These are phyloP conservation scores for Hypholoma fasciculare DNA, from an alignment of 768 basidiomycete genomes.

Conservation along the genomic window DNA sequence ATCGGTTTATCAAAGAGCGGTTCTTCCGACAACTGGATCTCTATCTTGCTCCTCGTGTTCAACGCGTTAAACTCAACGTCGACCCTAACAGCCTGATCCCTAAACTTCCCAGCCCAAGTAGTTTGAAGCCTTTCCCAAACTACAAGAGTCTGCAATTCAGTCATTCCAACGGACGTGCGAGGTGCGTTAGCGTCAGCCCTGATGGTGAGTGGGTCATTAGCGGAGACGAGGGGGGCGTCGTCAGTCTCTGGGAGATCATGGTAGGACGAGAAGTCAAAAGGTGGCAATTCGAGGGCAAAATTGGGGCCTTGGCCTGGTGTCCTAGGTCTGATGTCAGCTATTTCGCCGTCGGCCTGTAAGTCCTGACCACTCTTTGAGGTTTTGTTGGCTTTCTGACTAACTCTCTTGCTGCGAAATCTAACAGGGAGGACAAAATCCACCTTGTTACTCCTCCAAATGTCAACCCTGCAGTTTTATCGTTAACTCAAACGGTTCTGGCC, in stretches of 20 bases:
- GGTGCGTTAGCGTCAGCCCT: conserved; percentile 80
- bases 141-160: conserved; percentile 72
- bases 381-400: conserved; percentile 7
- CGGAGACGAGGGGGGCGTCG: conserved; percentile 85
- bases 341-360: conserved; percentile 80
- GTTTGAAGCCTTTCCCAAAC: conserved; percentile 92
- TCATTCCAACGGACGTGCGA: conserved; percentile 67
- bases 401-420: conserved; percentile 5
- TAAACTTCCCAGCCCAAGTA: conserved; percentile 89
- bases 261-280: conserved; percentile 86
- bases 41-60: conserved; percentile 93
- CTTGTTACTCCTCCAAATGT: conserved; percentile 83
- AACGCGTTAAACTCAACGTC: conserved; percentile 84
- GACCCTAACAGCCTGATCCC: conserved; percentile 92
- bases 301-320: conserved; percentile 92
- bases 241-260: conserved; percentile 89
- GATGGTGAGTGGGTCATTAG: conserved; percentile 91
- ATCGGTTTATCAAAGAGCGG: conserved; percentile 89
- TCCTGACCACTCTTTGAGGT: conserved; percentile 18
- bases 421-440: conserved; percentile 78
- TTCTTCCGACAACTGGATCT: conserved; percentile 94
- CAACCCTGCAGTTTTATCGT: conserved; percentile 51
- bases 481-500: conserved; percentile 61
- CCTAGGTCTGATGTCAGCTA: conserved; percentile 81
- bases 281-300: conserved; percentile 80